Evolutionary conservation across 2,329 filamentous ascomycete genomes (phyloP).

Genomic region (Cladosporium halotolerans): DNA sequence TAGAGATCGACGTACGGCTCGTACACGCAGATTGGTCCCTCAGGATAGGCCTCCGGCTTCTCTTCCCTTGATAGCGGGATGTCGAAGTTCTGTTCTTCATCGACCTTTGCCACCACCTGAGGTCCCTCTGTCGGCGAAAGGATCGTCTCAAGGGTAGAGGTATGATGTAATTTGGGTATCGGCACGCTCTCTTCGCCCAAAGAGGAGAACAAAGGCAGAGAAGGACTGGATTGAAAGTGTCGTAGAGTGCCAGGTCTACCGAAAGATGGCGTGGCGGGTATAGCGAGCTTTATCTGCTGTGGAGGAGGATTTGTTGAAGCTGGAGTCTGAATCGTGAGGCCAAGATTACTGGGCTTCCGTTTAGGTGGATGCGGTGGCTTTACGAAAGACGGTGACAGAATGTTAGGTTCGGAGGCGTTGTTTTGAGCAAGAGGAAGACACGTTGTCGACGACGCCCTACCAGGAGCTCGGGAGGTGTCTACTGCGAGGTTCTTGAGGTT

Average conservation of each 20-base stretch:
- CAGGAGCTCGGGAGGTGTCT: conserved; percentile 52
- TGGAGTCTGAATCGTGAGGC: conserved; percentile 65
- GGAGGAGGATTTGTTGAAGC: conserved; percentile 47
- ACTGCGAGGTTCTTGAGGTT: conserved; percentile 73
- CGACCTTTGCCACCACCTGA: conserved; percentile 36
- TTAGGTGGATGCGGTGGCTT: conserved; percentile 66
- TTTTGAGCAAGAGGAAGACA: conserved; percentile 4
- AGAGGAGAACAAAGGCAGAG: conserved; percentile 49
- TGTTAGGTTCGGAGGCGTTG: conserved; percentile 52
- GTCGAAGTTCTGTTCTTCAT: conserved; percentile 47
- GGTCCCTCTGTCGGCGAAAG: conserved; percentile 21
- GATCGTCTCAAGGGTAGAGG: conserved; percentile 24
- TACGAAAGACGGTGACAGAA: conserved; percentile 70
- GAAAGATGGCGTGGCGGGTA: conserved; percentile 53
- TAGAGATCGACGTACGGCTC: conserved; percentile 72
- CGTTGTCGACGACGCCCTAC: conserved; percentile 34
- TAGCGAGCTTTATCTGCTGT: conserved; percentile 50
- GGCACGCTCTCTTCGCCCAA: conserved; percentile 18
- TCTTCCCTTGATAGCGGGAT: conserved; percentile 55
- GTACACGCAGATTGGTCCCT: conserved; percentile 77
- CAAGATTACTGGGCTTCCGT: conserved; percentile 70
- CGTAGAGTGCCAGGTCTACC: conserved; percentile 47
- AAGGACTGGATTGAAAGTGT: conserved; percentile 58
- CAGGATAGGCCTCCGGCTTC: conserved; percentile 75
- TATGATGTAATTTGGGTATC: not conserved